Evolutionary conservation across 257 asterid genomes (phyloP).

Genomic region (Penstemon davidsonii): DNA sequence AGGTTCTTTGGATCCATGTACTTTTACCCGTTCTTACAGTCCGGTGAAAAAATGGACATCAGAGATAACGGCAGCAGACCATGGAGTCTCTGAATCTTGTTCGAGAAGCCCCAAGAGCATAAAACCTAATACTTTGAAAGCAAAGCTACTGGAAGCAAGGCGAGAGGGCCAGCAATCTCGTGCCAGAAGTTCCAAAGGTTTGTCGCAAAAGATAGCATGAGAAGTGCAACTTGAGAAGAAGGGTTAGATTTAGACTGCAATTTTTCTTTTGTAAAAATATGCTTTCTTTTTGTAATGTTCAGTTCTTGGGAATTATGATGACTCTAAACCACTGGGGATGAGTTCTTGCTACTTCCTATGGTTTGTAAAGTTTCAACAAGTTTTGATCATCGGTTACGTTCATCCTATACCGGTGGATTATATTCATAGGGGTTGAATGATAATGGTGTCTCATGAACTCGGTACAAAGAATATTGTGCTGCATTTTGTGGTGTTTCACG

Average conservation of each 20-base stretch:
- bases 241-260: constrained; percentile 1
- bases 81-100: constrained; percentile 41
- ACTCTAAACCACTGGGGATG: neutral
- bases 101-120: constrained; percentile 37
- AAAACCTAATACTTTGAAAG: constrained; percentile 66
- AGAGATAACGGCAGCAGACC: constrained; percentile 34
- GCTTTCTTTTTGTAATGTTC: neutral
- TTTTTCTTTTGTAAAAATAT: neutral
- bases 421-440: no score
- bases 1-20: constrained; percentile 44
- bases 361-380: neutral
- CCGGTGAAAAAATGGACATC: constrained; percentile 72
- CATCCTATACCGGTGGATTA: no score
- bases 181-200: constrained; percentile 40
- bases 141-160: constrained; percentile 86
- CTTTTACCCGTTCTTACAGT: constrained; percentile 47
- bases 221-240: constrained; percentile 15
- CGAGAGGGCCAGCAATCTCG: constrained; percentile 48
- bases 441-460: neutral
- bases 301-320: neutral
- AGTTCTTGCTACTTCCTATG: neutral
- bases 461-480: no score
- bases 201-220: constrained; percentile 24
- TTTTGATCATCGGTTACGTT: neutral
- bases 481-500: no score